Percentiles rank a stretch among this genome's conserved stretches.
These are phyloP conservation scores for Candida corydali DNA, from an alignment of 805 yeast genomes.

Conservation along the genomic window DNA sequence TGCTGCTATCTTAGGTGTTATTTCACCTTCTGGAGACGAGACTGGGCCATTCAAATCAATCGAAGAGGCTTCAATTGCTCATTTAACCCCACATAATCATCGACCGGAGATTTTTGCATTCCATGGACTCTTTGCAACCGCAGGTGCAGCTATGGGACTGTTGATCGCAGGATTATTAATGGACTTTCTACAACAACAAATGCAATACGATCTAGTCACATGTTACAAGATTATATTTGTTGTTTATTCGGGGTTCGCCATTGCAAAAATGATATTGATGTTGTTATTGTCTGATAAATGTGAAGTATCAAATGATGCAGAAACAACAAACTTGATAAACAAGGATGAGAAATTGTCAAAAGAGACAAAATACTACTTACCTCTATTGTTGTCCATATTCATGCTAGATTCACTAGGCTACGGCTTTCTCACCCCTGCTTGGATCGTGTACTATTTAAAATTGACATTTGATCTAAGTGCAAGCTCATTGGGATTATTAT, in stretches of 20 bases:
- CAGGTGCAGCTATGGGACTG: constrained; percentile 75
- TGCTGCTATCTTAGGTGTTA: constrained; percentile 81
- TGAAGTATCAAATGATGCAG: constrained; percentile 34
- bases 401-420: constrained; percentile 85
- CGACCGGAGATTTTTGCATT: constrained; percentile 74
- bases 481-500: constrained; percentile 59
- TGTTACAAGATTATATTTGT: constrained; percentile 58
- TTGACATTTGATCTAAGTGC: constrained; percentile 52
- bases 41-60: constrained; percentile 87
- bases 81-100: constrained; percentile 59
- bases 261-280: constrained; percentile 48
- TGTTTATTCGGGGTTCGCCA: constrained; percentile 52
- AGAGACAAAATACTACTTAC: constrained; percentile 39
- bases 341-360: constrained; percentile 28
- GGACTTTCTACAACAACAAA: constrained; percentile 34
- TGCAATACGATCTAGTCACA: constrained; percentile 28
- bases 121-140: constrained; percentile 63
- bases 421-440: constrained; percentile 85
- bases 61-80: constrained; percentile 81
- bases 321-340: constrained; percentile 1
- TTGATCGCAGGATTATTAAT: constrained; percentile 57
- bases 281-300: constrained; percentile 48
- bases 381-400: constrained; percentile 54
- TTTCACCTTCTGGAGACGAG: constrained; percentile 86
- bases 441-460: constrained; percentile 82